Conservation (phyloP, 106 monocot species). For the Triglochin maritima region DNA sequence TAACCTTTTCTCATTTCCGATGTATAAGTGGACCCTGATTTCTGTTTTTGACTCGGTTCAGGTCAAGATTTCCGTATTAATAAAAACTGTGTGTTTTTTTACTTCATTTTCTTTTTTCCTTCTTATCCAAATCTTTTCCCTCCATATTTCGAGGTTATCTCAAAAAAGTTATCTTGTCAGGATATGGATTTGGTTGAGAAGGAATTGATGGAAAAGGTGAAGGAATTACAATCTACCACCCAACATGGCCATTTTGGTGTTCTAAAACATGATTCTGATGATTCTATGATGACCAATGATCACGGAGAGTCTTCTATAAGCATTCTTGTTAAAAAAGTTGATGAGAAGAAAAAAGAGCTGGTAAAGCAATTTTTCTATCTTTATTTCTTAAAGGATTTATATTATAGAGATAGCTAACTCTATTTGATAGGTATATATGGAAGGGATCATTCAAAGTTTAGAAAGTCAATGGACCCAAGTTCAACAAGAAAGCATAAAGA, state of each 20-base stretch:
- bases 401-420: not conserved
- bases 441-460: not conserved
- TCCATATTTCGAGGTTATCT: too few species aligned
- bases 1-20: too few species aligned
- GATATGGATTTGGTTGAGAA: not conserved
- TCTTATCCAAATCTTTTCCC: too few species aligned
- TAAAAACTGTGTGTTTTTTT: too few species aligned
- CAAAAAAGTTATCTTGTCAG: not conserved
- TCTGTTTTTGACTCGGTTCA: too few species aligned
- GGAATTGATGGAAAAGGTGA: not conserved
- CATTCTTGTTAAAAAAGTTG: not conserved
- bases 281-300: not conserved
- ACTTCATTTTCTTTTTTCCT: too few species aligned
- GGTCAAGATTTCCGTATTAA: too few species aligned
- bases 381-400: not conserved
- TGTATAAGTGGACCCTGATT: too few species aligned
- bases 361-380: not conserved
- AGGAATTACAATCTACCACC: not conserved
- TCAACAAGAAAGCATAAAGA: conserved; percentile 1
- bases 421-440: conserved; percentile 1
- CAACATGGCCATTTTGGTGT: not conserved
- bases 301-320: not conserved
- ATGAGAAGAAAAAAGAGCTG: not conserved
- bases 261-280: not conserved
- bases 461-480: not conserved